Percentiles rank a stretch among this genome's conserved stretches.
phyloP scores from a whole-genome alignment of 192 early-diverging fungal genomes.

The Chytriomyces sp. region DNA sequence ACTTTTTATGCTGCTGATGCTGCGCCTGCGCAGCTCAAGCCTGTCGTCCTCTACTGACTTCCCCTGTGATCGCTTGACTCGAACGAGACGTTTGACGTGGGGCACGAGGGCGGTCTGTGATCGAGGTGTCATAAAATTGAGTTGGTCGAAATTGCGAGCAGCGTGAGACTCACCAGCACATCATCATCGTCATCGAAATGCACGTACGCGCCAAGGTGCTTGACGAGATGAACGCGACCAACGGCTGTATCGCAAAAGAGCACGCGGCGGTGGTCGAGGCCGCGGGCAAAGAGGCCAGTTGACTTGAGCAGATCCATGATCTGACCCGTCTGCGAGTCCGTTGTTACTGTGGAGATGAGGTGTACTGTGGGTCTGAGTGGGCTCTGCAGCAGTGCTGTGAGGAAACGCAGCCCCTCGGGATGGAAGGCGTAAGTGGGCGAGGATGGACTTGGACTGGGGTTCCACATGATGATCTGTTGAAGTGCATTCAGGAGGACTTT shows the following conservation, averaged over 20 bases:
- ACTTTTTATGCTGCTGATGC: not conserved
- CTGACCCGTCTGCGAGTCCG: conserved; percentile 57
- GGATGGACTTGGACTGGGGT: conserved; percentile 69
- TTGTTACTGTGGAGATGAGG: conserved; percentile 58
- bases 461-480: conserved; percentile 73
- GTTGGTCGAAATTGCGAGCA: too few species aligned
- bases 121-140: too few species aligned
- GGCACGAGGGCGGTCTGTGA: conserved; percentile 3
- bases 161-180: conserved; percentile 27
- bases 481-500: not conserved
- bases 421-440: conserved; percentile 73
- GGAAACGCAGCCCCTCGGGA: conserved; percentile 56
- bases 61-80: not conserved
- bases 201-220: conserved; percentile 64
- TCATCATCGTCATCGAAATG: conserved; percentile 62
- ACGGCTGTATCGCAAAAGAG: conserved; percentile 70
- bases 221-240: conserved; percentile 69
- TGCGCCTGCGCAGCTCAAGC: not conserved
- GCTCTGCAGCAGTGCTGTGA: conserved; percentile 47
- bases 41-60: conserved; percentile 9
- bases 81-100: conserved; percentile 19
- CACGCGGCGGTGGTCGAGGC: conserved; percentile 66
- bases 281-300: conserved; percentile 14
- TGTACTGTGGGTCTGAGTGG: conserved; percentile 44
- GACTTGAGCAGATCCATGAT: conserved; percentile 42